Percentiles rank a stretch among this genome's conserved stretches.
These are phyloP conservation scores for Pascua guehoae DNA, from an alignment of 1,284 basidiomycete genomes.

Conservation along the genomic window DNA sequence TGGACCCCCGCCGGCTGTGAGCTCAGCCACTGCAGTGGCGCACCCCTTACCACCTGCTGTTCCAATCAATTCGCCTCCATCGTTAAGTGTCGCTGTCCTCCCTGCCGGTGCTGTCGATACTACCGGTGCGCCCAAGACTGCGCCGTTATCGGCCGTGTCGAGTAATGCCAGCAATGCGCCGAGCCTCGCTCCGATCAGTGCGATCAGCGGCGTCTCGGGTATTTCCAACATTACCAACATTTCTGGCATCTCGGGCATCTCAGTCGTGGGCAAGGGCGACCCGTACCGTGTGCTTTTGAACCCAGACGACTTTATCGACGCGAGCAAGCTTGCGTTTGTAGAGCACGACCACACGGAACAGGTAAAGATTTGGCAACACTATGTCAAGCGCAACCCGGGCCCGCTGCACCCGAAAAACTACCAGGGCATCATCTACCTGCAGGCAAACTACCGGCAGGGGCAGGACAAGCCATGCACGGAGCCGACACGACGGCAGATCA, in stretches of 20 bases:
- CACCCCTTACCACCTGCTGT: no score
- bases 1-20: no score
- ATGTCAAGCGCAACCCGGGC: conserved; percentile 72
- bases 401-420: conserved; percentile 89
- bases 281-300: conserved; percentile 39
- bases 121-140: neutral
- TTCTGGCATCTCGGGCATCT: no score
- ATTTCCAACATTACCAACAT: no score
- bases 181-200: no score
- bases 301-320: conserved; percentile 58
- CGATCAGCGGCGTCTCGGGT: no score
- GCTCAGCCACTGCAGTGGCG: no score
- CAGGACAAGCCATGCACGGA: conserved; percentile 52
- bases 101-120: neutral
- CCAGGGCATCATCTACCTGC: conserved; percentile 66
- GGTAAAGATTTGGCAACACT: conserved; percentile 87
- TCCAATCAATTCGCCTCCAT: no score
- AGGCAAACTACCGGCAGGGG: conserved; percentile 44
- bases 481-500: conserved; percentile 62
- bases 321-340: conserved; percentile 66
- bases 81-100: no score
- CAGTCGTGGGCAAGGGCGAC: conserved; percentile 17
- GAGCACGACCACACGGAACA: conserved; percentile 79
- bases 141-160: no score
- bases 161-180: no score